Percentiles rank a stretch among this genome's conserved stretches.
Evolutionary conservation across 164 flowering plant genomes (phyloP).

Genomic region (Aristolochia contorta): DNA sequence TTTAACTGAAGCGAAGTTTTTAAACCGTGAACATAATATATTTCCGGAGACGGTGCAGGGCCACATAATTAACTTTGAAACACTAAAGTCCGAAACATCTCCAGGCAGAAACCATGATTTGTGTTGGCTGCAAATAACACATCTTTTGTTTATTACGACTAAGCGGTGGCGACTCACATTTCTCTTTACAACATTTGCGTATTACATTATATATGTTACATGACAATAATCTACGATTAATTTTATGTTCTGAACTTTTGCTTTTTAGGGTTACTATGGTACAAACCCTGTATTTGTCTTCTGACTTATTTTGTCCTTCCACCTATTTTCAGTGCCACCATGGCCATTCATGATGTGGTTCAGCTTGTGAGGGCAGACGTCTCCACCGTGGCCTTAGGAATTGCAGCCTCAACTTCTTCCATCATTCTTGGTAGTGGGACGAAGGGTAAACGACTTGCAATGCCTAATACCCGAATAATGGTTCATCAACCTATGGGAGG

Average conservation of each 20-base stretch:
- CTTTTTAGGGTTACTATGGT: background rate
- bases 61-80: too few species aligned
- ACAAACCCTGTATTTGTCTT: background rate
- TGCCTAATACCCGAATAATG: constrained; percentile 95
- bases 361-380: constrained; percentile 92
- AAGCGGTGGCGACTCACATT: too few species aligned
- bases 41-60: too few species aligned
- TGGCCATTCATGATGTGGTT: constrained; percentile 87
- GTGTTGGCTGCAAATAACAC: too few species aligned
- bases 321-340: constrained; percentile 53
- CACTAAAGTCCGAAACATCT: too few species aligned
- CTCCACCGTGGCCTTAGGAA: constrained; percentile 88
- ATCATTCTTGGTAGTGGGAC: constrained; percentile 91
- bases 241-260: background rate
- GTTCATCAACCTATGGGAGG: constrained; percentile 92
- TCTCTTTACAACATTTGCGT: too few species aligned
- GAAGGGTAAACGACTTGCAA: constrained; percentile 89
- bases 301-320: background rate
- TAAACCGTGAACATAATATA: too few species aligned
- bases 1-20: too few species aligned
- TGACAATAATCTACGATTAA: background rate
- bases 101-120: too few species aligned
- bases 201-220: background rate
- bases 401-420: constrained; percentile 87
- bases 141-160: too few species aligned